Evolutionary conservation across 768 basidiomycete species (phyloP).

Genomic region (Mycena capillaripes): DNA sequence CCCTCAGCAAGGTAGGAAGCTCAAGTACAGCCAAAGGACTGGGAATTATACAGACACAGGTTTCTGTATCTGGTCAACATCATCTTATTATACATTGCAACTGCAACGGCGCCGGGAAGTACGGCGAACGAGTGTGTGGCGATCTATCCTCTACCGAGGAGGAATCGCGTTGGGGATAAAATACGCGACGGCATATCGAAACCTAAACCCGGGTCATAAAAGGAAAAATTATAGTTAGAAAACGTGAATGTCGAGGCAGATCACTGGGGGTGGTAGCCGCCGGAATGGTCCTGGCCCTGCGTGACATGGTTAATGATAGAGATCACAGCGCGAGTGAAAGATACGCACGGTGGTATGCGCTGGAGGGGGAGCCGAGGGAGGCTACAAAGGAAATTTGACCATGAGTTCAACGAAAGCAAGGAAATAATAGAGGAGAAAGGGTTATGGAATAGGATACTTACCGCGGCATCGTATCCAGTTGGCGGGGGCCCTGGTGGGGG

Average conservation of each 20-base stretch:
- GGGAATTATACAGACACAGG: no score
- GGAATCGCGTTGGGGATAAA: background rate
- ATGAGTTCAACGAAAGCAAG: background rate
- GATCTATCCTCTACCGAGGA: background rate
- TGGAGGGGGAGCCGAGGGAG: background rate
- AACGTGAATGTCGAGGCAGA: no score
- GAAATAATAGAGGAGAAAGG: no score
- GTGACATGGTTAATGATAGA: no score
- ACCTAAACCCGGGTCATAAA: background rate
- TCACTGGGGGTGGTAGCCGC: background rate
- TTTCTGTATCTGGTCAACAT: no score
- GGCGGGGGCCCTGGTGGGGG: background rate
- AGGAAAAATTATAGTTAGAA: no score
- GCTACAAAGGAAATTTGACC: background rate
- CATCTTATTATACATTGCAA: background rate
- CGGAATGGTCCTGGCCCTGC: constrained; percentile 7
- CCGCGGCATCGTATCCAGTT: background rate
- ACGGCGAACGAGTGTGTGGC: constrained; percentile 8
- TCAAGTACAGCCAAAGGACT: no score
- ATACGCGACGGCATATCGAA: background rate
- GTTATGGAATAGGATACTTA: background rate
- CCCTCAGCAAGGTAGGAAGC: no score
- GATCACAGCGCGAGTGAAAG: background rate
- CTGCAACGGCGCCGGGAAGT: background rate
- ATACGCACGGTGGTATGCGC: constrained; percentile 15